Evolutionary conservation across 345 rosid species (phyloP).

Genomic region (Eucalyptus polybractea): DNA sequence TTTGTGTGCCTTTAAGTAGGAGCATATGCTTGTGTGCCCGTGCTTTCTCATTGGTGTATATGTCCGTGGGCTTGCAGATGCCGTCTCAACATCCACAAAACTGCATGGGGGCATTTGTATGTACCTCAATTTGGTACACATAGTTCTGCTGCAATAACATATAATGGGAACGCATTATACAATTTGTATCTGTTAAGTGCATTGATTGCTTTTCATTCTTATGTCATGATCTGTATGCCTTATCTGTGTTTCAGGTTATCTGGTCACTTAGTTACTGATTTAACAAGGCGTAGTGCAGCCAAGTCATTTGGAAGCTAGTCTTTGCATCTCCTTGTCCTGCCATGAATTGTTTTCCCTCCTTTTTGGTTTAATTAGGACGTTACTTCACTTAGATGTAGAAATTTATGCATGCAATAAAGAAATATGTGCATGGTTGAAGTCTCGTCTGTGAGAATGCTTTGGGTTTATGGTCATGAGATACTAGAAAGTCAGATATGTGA

Average conservation of each 20-base stretch:
- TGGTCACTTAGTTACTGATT: background rate
- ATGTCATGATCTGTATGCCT: background rate
- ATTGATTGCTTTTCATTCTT: background rate
- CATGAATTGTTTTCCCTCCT: background rate
- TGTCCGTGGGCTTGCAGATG: background rate
- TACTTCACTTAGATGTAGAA: background rate
- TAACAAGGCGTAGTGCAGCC: background rate
- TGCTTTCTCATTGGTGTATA: background rate
- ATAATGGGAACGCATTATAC: background rate
- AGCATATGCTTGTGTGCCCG: background rate
- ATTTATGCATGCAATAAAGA: no score
- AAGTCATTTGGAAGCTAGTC: background rate
- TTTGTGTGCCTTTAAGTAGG: background rate
- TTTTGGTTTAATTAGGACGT: background rate
- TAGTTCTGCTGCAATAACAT: background rate
- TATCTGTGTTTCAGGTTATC: background rate
- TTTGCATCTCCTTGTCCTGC: background rate
- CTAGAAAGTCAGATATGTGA: background rate
- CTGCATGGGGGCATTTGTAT: background rate
- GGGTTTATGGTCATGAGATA: background rate
- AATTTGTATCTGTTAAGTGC: background rate
- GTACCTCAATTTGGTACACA: background rate
- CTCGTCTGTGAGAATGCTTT: background rate
- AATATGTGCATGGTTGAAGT: background rate
- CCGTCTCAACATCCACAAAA: background rate